Conservation (phyloP, 2,329 filamentous ascomycete genomes). For the Capronia epimyces region DNA sequence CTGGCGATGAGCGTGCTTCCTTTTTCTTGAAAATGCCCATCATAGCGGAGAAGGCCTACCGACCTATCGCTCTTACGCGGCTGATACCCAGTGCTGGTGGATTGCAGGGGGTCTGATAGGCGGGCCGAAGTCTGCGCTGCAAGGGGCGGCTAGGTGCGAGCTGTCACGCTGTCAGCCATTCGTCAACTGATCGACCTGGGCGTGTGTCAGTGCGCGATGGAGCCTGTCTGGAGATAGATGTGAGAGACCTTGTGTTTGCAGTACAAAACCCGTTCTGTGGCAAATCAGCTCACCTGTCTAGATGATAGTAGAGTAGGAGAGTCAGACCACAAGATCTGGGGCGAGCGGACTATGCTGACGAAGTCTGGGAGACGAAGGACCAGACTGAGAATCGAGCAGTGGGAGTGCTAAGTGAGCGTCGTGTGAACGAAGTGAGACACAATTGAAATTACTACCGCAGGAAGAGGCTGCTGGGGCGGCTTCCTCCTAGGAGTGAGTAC, state of each 20-base stretch:
- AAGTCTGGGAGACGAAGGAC: not conserved
- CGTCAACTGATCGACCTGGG: not conserved
- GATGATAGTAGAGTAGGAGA: not conserved
- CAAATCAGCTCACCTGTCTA: not conserved
- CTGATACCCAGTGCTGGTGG: not conserved
- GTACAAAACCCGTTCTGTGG: too few species aligned
- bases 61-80: not conserved
- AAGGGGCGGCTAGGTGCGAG: constrained; percentile 8
- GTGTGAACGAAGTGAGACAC: constrained; percentile 1
- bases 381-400: constrained; percentile 3
- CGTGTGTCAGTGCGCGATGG: not conserved
- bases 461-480: not conserved
- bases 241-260: not conserved
- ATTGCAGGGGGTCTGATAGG: constrained; percentile 15
- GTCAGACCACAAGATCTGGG: not conserved
- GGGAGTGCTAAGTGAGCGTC: not conserved
- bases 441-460: constrained; percentile 4
- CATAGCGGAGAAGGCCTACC: constrained; percentile 33
- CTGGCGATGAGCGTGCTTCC: constrained; percentile 36
- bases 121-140: constrained; percentile 7
- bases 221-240: not conserved
- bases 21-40: constrained; percentile 47
- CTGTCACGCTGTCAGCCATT: not conserved
- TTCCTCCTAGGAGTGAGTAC: not conserved
- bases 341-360: not conserved